phyloP scores from a whole-genome alignment of 208 protist species.

The Leishmania aethiopica region DNA sequence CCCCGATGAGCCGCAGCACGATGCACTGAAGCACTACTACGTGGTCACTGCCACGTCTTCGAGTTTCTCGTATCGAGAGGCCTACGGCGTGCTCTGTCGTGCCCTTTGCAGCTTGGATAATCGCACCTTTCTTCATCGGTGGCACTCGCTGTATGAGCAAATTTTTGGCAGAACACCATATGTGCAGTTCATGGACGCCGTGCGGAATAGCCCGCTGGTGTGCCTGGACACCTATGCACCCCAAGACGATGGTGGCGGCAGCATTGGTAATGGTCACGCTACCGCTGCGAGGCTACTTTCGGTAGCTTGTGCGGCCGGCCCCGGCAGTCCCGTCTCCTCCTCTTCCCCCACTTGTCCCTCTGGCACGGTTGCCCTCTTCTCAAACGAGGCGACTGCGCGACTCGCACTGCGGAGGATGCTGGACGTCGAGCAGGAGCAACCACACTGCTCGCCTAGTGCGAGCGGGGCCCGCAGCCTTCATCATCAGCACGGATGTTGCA shows the following conservation, averaged over 20 bases:
- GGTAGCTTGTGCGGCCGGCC: too few species aligned
- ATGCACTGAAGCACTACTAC: constrained; percentile 50
- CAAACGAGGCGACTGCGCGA: constrained; percentile 51
- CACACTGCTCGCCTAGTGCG: background rate
- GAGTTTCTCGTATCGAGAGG: constrained; percentile 43
- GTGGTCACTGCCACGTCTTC: constrained; percentile 34
- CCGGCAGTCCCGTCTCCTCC: background rate
- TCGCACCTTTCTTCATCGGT: constrained; percentile 37
- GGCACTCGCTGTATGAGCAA: constrained; percentile 54
- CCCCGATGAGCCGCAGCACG: constrained; percentile 49
- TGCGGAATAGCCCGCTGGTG: constrained; percentile 29
- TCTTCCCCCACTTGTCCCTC: background rate
- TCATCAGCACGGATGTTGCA: constrained; percentile 5
- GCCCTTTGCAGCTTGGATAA: constrained; percentile 42
- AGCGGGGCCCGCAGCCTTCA: background rate
- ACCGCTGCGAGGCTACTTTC: background rate
- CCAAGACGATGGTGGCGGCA: background rate
- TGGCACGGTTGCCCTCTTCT: constrained; percentile 30
- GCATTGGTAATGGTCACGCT: background rate
- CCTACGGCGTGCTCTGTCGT: constrained; percentile 56
- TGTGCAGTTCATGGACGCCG: constrained; percentile 48
- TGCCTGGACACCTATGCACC: background rate
- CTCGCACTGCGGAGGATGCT: constrained; percentile 23
- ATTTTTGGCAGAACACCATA: constrained; percentile 51
- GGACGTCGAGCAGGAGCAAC: background rate